These are phyloP conservation scores for Albophoma yamanashiensis DNA, from an alignment of 2,329 filamentous ascomycete species.

Conservation along the genomic window DNA sequence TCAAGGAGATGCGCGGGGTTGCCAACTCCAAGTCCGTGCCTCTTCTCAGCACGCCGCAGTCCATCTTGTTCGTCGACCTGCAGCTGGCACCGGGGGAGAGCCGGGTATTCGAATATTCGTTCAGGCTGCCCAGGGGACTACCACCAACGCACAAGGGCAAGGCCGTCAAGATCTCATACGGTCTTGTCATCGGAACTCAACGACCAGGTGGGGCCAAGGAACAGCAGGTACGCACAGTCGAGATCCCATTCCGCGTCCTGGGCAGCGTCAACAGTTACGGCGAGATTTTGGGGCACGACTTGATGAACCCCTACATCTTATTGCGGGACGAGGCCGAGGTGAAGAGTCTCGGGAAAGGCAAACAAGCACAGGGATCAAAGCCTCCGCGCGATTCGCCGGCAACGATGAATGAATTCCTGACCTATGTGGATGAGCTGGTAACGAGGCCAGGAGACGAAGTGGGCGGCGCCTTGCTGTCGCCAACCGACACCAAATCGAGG, in stretches of 20 bases:
- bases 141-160: slow-evolving; percentile 86
- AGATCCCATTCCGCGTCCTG: slow-evolving; percentile 84
- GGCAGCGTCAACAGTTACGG: slow-evolving; percentile 86
- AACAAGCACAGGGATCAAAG: slow-evolving; percentile 15
- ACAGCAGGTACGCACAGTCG: slow-evolving; percentile 80
- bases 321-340: slow-evolving; percentile 72
- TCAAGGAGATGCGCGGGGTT: slow-evolving; percentile 88
- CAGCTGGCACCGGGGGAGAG: slow-evolving; percentile 82
- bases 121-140: slow-evolving; percentile 76
- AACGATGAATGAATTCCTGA: slow-evolving; percentile 56
- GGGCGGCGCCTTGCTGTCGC: slow-evolving; percentile 56
- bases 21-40: slow-evolving; percentile 81
- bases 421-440: slow-evolving; percentile 68
- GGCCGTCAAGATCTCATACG: slow-evolving; percentile 88
- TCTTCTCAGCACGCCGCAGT: slow-evolving; percentile 88
- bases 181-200: slow-evolving; percentile 84
- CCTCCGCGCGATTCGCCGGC: slow-evolving; percentile 19
- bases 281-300: slow-evolving; percentile 82
- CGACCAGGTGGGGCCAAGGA: slow-evolving; percentile 67
- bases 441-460: slow-evolving; percentile 43
- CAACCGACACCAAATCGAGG: slow-evolving; percentile 51
- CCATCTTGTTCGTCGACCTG: slow-evolving; percentile 89
- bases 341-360: slow-evolving; percentile 25
- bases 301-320: slow-evolving; percentile 89
- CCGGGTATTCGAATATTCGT: slow-evolving; percentile 75